Conservation (phyloP, 306 rosid genomes). For the Rosa lucieae region DNA sequence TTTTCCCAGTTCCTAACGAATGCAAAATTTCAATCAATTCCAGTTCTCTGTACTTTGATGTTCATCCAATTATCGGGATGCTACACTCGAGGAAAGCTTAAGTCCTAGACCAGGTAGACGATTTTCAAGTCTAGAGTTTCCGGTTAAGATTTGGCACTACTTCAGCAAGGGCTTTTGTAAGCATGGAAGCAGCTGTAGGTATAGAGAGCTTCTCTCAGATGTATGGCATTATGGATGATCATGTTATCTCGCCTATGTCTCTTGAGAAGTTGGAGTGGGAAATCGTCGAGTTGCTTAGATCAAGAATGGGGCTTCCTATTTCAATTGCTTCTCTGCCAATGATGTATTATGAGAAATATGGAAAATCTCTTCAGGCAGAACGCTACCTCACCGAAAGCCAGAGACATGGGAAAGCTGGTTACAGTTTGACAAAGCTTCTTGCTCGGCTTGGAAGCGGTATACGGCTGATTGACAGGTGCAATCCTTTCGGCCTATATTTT, state of each 20-base stretch:
- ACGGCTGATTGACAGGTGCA: conserved; percentile 77
- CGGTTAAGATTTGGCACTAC: conserved; percentile 65
- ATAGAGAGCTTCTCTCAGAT: conserved; percentile 45
- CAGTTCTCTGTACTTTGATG: too few relatives aligned
- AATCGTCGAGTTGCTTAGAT: conserved; percentile 59
- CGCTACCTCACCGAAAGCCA: conserved; percentile 92
- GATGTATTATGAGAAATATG: conserved; percentile 71
- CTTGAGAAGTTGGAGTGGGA: conserved; percentile 70
- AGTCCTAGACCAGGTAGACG: conserved; percentile 35
- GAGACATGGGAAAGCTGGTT: conserved; percentile 87
- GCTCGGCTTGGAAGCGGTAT: conserved; percentile 57
- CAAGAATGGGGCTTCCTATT: conserved; percentile 63
- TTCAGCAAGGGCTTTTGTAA: conserved; percentile 77
- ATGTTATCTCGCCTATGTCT: conserved; percentile 46
- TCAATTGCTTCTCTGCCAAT: conserved; percentile 86
- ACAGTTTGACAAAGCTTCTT: conserved; percentile 80
- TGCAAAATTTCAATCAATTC: too few relatives aligned
- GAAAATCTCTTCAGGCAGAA: conserved; percentile 75
- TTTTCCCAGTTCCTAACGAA: too few relatives aligned
- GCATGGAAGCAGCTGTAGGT: conserved; percentile 75
- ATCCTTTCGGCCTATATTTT: neutral
- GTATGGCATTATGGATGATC: conserved; percentile 43
- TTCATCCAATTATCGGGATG: conserved; percentile 39
- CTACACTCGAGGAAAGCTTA: conserved; percentile 20
- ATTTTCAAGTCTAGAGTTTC: conserved; percentile 40